phyloP scores from a whole-genome alignment of 495 filamentous ascomycete genomes.

The Cercophora newfieldiana region DNA sequence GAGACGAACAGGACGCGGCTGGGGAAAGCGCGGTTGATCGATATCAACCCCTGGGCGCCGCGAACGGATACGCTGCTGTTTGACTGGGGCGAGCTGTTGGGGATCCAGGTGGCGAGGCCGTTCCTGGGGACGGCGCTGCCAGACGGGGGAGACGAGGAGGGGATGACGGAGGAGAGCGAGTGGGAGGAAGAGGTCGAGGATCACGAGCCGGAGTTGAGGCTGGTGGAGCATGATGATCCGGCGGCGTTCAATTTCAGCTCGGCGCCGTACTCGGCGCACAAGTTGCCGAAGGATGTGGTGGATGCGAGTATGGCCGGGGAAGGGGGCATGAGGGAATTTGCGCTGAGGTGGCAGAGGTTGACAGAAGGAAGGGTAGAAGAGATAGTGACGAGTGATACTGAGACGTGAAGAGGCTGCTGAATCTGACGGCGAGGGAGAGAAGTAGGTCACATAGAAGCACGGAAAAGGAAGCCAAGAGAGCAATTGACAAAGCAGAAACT shows the following conservation, averaged over 20 bases:
- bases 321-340: constrained; percentile 79
- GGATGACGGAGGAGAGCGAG: constrained; percentile 36
- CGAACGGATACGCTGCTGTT: constrained; percentile 88
- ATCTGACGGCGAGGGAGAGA: too few species aligned
- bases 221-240: constrained; percentile 80
- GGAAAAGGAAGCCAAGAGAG: too few species aligned
- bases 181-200: constrained; percentile 58
- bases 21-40: constrained; percentile 75
- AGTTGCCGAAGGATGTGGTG: constrained; percentile 91
- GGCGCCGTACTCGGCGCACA: constrained; percentile 91
- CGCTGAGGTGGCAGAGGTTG: constrained; percentile 82
- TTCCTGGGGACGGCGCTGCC: constrained; percentile 44
- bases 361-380: constrained; percentile 19
- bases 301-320: constrained; percentile 79
- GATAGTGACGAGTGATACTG: not conserved
- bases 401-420: not conserved
- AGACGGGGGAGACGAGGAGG: constrained; percentile 32
- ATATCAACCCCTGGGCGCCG: constrained; percentile 94
- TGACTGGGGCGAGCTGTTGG: constrained; percentile 84
- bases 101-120: constrained; percentile 58
- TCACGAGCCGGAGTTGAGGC: constrained; percentile 72
- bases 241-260: constrained; percentile 83
- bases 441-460: not conserved
- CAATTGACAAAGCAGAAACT: too few species aligned
- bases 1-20: constrained; percentile 23